These are phyloP conservation scores for Aureobasidium pullulans DNA, from an alignment of 2,329 filamentous ascomycete genomes.

Conservation along the genomic window DNA sequence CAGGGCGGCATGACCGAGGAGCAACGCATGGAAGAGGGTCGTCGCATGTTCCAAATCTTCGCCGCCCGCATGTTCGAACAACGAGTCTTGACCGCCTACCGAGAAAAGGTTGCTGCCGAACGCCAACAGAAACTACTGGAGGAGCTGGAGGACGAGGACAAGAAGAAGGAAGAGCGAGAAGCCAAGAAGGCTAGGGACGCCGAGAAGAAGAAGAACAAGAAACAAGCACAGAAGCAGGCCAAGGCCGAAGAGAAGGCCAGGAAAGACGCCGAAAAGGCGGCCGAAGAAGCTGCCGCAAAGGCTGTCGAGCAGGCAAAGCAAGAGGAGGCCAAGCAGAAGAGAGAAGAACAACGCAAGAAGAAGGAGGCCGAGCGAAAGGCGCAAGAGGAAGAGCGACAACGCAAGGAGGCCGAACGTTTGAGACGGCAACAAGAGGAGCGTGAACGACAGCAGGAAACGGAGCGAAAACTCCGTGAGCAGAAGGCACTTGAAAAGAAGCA, in stretches of 20 bases:
- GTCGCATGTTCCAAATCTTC: conserved; percentile 99
- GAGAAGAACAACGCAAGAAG: conserved; percentile 86
- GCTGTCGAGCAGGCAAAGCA: conserved; percentile 69
- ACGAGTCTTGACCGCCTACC: conserved; percentile 90
- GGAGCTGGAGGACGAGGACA: conserved; percentile 80
- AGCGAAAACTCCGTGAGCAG: conserved; percentile 73
- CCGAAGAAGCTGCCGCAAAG: conserved; percentile 70
- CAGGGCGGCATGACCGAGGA: conserved; percentile 88
- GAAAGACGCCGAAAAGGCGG: conserved; percentile 81
- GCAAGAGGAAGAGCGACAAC: conserved; percentile 77
- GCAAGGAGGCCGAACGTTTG: conserved; percentile 79
- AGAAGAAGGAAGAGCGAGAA: conserved; percentile 68
- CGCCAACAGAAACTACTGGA: conserved; percentile 85
- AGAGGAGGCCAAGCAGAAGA: conserved; percentile 73
- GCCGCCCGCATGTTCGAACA: conserved; percentile 99
- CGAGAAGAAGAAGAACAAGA: conserved; percentile 92
- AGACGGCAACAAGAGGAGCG: conserved; percentile 75
- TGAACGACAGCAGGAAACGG: conserved; percentile 75
- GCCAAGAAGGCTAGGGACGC: conserved; percentile 92
- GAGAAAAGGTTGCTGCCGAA: conserved; percentile 91
- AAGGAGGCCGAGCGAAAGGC: conserved; percentile 84
- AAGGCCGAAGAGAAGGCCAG: conserved; percentile 86
- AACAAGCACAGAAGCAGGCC: conserved; percentile 76
- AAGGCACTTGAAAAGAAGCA: conserved; percentile 77
- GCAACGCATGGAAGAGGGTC: conserved; percentile 97